Evolutionary conservation across 306 rosid species (phyloP).

Genomic region (Trichosanthes truncata): DNA sequence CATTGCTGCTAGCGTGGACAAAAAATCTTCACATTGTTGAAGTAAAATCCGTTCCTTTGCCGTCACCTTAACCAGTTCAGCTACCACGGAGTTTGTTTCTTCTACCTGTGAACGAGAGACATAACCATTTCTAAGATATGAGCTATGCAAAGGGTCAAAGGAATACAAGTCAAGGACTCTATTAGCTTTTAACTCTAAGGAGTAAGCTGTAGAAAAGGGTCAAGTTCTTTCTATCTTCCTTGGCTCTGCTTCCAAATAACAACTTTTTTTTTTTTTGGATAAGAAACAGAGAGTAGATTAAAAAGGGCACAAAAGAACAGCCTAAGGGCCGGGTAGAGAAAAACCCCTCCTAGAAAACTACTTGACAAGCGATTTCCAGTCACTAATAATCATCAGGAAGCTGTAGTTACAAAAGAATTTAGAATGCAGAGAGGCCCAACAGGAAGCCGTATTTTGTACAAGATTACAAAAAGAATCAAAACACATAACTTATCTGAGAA

Average conservation of each 20-base stretch:
- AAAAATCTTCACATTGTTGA: slow-evolving; percentile 16
- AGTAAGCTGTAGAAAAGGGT: neutral
- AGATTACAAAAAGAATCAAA: no score
- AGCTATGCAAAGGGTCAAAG: neutral
- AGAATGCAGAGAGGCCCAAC: no score
- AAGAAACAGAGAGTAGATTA: no score
- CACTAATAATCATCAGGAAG: no score
- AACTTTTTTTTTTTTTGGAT: no score
- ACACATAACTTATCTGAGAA: no score
- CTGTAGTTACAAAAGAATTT: no score
- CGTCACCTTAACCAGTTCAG: slow-evolving; percentile 19
- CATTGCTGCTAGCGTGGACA: slow-evolving; percentile 15
- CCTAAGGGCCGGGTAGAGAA: no score
- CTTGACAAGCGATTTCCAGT: no score
- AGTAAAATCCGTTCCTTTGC: slow-evolving; percentile 16
- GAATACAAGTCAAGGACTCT: neutral
- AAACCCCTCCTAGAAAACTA: no score
- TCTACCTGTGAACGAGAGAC: slow-evolving; percentile 11
- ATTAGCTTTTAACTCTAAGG: neutral
- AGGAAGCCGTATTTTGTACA: no score
- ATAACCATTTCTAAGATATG: neutral
- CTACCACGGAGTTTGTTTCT: slow-evolving; percentile 18
- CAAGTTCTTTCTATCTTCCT: neutral
- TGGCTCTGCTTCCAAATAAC: neutral
- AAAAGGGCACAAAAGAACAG: no score